Evolutionary conservation across 1,284 basidiomycete species (phyloP).

Genomic region (Boletus mariae): DNA sequence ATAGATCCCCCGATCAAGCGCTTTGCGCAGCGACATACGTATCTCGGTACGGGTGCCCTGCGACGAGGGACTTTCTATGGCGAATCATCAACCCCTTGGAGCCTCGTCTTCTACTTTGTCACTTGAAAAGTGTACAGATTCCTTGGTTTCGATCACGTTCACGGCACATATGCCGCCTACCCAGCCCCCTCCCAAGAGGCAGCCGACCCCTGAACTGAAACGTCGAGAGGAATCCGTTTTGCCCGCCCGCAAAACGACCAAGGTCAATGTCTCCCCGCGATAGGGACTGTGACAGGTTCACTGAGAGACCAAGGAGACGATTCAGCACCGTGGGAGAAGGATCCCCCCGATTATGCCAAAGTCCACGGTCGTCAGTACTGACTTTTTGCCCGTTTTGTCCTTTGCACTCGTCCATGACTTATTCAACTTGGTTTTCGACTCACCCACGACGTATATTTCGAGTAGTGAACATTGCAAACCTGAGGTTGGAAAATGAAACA

Average conservation of each 20-base stretch:
- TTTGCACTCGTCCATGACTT: too few species aligned
- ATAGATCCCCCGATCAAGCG: slow-evolving; percentile 87
- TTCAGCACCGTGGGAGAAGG: slow-evolving; percentile 47
- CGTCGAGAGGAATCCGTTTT: slow-evolving; percentile 45
- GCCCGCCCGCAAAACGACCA: slow-evolving; percentile 51
- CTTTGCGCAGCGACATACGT: slow-evolving; percentile 88
- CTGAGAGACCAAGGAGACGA: slow-evolving; percentile 44
- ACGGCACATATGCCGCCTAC: slow-evolving; percentile 26
- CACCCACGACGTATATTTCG: too few species aligned
- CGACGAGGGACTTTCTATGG: slow-evolving; percentile 73
- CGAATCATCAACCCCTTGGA: slow-evolving; percentile 35
- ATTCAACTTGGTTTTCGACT: too few species aligned
- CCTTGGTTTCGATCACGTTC: slow-evolving; percentile 40
- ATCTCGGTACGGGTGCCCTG: slow-evolving; percentile 86
- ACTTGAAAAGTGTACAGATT: slow-evolving; percentile 46
- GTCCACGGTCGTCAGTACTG: too few species aligned
- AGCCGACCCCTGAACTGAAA: slow-evolving; percentile 37
- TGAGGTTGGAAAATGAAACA: too few species aligned
- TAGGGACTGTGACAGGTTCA: slow-evolving; percentile 45
- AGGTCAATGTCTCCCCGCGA: slow-evolving; percentile 53
- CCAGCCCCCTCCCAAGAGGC: slow-evolving; percentile 22
- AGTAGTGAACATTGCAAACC: too few species aligned
- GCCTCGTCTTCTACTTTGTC: slow-evolving; percentile 27
- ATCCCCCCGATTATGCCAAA: slow-evolving; percentile 14
- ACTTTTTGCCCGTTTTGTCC: too few species aligned